Conservation (phyloP, 345 rosid species). For the Combretum micranthum region DNA sequence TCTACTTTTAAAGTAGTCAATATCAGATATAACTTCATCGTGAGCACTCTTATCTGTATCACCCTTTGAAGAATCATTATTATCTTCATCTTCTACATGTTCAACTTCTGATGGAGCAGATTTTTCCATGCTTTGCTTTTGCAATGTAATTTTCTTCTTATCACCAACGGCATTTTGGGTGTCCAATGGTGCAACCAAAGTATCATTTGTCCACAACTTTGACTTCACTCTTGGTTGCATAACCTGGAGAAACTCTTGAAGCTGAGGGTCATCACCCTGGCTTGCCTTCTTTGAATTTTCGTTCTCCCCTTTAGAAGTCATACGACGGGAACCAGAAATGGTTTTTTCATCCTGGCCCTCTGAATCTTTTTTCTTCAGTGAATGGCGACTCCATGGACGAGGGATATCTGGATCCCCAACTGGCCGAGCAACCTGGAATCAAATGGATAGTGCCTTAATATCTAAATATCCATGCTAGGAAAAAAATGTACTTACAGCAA, state of each 20-base stretch:
- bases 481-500: neutral
- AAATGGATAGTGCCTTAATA: neutral
- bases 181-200: conserved; percentile 25
- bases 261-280: conserved; percentile 35
- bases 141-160: conserved; percentile 15
- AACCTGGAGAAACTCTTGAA: conserved; percentile 73
- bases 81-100: conserved; percentile 8
- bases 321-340: conserved; percentile 5
- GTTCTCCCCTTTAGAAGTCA: conserved; percentile 22
- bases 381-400: conserved; percentile 83
- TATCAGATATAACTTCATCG: conserved; percentile 57
- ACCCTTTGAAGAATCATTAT: conserved; percentile 13
- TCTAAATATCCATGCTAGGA: neutral
- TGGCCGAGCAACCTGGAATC: conserved; percentile 55
- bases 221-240: conserved; percentile 69
- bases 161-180: conserved; percentile 15
- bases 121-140: conserved; percentile 23
- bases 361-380: conserved; percentile 38
- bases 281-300: conserved; percentile 23
- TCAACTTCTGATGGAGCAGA: conserved; percentile 9
- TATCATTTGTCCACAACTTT: conserved; percentile 78
- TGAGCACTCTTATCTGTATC: conserved; percentile 26
- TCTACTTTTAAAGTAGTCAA: conserved; percentile 90
- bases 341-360: conserved; percentile 15
- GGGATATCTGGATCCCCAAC: conserved; percentile 65